A percentile compares a stretch with the other conserved stretches of the same genome.
Evolutionary conservation across 1,284 basidiomycete genomes (phyloP).

Genomic region (Sanguinoderma infundibulare): DNA sequence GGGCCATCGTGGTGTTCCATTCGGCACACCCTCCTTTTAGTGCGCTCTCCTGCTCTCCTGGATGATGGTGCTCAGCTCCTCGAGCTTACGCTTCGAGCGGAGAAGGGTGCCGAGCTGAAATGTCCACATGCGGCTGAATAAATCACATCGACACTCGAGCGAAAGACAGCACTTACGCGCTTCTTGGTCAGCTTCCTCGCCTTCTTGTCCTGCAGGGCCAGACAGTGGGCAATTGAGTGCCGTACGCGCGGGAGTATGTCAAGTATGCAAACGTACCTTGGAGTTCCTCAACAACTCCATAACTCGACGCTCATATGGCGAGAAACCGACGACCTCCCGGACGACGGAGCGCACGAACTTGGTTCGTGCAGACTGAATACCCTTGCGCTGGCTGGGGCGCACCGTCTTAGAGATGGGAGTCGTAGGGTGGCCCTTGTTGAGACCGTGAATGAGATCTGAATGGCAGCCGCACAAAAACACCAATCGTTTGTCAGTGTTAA

Average conservation of each 20-base stretch:
- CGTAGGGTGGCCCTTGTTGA: slow-evolving; percentile 93
- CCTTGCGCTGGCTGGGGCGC: slow-evolving; percentile 94
- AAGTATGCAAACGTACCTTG: slow-evolving; percentile 66
- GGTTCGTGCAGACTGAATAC: slow-evolving; percentile 82
- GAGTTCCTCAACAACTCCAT: slow-evolving; percentile 99
- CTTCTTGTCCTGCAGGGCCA: slow-evolving; percentile 84
- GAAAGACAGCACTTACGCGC: slow-evolving; percentile 68
- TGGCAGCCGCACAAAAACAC: background rate
- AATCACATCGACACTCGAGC: background rate
- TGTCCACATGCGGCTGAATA: background rate
- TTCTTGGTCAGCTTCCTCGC: slow-evolving; percentile 98
- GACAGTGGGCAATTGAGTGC: background rate
- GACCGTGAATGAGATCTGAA: slow-evolving; percentile 84
- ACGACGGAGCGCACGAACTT: slow-evolving; percentile 92
- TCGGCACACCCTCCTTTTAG: slow-evolving; percentile 41
- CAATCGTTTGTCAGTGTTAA: slow-evolving; percentile 8
- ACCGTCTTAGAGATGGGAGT: slow-evolving; percentile 81
- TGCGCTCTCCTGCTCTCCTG: slow-evolving; percentile 88
- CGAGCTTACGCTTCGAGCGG: slow-evolving; percentile 97
- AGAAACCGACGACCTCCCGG: slow-evolving; percentile 97
- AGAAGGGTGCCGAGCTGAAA: slow-evolving; percentile 90
- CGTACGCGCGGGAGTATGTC: background rate
- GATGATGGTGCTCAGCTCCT: slow-evolving; percentile 91
- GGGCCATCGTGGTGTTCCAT: slow-evolving; percentile 13
- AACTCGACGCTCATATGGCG: slow-evolving; percentile 97